phyloP scores from a whole-genome alignment of 768 basidiomycete species.

The Tylopilus sp. region DNA sequence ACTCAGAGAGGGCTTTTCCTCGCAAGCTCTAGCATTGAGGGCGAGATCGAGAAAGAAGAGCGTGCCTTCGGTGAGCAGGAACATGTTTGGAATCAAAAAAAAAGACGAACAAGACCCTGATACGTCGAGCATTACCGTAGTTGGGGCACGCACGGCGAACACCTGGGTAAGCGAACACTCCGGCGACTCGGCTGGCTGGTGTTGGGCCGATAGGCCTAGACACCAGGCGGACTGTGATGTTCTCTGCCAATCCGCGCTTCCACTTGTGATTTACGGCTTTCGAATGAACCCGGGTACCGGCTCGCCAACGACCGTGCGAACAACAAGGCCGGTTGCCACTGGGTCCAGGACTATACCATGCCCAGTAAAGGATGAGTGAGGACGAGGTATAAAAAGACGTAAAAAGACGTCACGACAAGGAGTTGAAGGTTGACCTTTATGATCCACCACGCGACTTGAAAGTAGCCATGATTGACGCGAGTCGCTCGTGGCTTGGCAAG shows the following conservation, averaged over 20 bases:
- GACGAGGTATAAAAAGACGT: too few relatives aligned
- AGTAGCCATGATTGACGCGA: too few relatives aligned
- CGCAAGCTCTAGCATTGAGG: not conserved
- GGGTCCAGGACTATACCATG: too few relatives aligned
- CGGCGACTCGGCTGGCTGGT: not conserved
- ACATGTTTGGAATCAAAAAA: not conserved
- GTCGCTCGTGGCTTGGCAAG: too few relatives aligned
- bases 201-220: not conserved
- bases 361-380: too few relatives aligned
- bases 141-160: not conserved
- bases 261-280: constrained; percentile 1
- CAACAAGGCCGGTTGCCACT: not conserved
- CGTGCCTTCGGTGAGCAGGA: constrained; percentile 4
- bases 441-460: too few relatives aligned
- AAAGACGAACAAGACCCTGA: too few relatives aligned
- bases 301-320: not conserved
- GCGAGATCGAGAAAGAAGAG: constrained; percentile 4
- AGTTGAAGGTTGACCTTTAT: too few relatives aligned
- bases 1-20: not conserved
- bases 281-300: constrained; percentile 1
- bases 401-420: too few relatives aligned
- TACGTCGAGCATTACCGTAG: too few relatives aligned
- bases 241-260: too few relatives aligned
- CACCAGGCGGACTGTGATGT: too few relatives aligned
- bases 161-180: not conserved